A percentile compares a stretch with the other conserved stretches of the same genome.
Conservation (phyloP, 2,329 filamentous ascomycete species). For the Sclerotinia borealis region DNA sequence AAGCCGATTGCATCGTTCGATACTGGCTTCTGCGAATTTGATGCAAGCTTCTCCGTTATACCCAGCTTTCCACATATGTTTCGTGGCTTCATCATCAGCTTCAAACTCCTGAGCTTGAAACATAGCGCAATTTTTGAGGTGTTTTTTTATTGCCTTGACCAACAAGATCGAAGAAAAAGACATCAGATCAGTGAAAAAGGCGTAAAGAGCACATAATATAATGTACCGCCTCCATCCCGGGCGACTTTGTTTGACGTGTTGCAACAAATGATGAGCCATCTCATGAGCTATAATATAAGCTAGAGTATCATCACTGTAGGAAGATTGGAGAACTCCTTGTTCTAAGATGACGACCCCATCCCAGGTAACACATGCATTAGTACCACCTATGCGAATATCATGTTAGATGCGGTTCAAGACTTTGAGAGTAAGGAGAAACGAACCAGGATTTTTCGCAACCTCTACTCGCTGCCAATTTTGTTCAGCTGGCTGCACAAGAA, state of each 20-base stretch:
- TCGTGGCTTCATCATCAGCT: neutral
- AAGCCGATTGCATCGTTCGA: neutral
- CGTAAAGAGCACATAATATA: neutral
- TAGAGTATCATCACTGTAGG: neutral
- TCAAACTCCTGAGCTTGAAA: neutral
- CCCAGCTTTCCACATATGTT: neutral
- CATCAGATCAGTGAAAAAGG: neutral
- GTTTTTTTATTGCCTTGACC: rapidly evolving
- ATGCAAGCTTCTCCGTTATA: neutral
- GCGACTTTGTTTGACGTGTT: neutral
- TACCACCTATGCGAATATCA: neutral
- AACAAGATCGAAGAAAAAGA: neutral
- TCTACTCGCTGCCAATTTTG: neutral
- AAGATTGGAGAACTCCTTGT: neutral
- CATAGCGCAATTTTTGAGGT: neutral
- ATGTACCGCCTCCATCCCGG: rapidly evolving
- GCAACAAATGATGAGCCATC: neutral
- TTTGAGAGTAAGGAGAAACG: neutral
- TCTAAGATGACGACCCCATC: neutral
- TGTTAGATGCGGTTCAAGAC: neutral
- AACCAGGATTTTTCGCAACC: neutral
- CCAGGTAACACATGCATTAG: neutral
- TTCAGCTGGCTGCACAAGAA: neutral
- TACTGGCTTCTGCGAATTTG: neutral
- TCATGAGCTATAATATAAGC: neutral